Percentiles rank a stretch among this genome's conserved stretches.
Evolutionary conservation across 2,329 filamentous ascomycete species (phyloP).

Genomic region (Endothia cerciana): DNA sequence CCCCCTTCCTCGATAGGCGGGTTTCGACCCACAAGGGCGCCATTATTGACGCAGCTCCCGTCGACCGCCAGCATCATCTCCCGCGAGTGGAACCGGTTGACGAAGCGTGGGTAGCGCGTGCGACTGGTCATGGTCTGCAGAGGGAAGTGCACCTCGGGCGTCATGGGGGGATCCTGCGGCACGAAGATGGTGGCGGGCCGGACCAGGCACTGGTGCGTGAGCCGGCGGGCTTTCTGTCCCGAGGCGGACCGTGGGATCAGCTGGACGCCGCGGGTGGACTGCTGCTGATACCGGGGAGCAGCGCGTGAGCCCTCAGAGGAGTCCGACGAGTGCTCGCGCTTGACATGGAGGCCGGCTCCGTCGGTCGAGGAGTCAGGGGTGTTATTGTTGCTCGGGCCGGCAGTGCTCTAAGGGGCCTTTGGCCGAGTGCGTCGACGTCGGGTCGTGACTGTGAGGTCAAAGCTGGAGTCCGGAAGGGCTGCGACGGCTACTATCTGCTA

Average conservation of each 20-base stretch:
- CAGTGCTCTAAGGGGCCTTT: no score
- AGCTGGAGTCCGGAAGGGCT: background rate
- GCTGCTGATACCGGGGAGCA: background rate
- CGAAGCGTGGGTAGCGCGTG: constrained; percentile 37
- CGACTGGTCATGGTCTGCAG: constrained; percentile 37
- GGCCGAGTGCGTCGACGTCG: no score
- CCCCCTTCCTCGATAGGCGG: no score
- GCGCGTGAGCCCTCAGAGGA: background rate
- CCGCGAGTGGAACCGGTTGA: constrained; percentile 40
- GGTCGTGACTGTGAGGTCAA: background rate
- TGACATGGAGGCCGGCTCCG: background rate
- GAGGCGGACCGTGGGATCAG: constrained; percentile 11
- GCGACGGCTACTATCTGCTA: background rate
- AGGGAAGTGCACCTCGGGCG: constrained; percentile 40
- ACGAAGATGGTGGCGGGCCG: constrained; percentile 36
- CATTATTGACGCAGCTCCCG: constrained; percentile 46
- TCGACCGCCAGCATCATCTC: constrained; percentile 47
- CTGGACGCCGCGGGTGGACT: background rate
- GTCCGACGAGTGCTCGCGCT: background rate
- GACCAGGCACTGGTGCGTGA: constrained; percentile 33
- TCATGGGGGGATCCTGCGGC: constrained; percentile 34
- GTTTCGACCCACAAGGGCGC: no score
- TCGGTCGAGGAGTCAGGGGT: background rate
- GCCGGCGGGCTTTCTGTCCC: constrained; percentile 1
- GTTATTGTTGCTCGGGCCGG: no score